Conservation (phyloP, 2,329 filamentous ascomycete species). For the Alternaria gaisen region DNA sequence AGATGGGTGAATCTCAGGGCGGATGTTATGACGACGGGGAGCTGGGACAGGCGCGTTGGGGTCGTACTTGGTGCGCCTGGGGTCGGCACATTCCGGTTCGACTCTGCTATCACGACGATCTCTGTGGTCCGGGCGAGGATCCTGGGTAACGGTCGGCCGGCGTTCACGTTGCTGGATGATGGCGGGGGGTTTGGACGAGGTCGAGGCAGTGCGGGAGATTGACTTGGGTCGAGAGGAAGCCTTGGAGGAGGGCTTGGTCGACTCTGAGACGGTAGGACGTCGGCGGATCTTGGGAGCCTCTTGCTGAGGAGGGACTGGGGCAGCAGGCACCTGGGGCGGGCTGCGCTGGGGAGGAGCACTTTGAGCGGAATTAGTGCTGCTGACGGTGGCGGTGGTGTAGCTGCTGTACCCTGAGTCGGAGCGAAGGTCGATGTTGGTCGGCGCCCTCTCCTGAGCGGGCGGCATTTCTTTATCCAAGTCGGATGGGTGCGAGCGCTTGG, state of each 20-base stretch:
- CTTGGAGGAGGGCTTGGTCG: slow-evolving; percentile 18
- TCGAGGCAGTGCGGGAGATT: slow-evolving; percentile 35
- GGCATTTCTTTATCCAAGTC: slow-evolving; percentile 46
- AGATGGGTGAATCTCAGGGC: slow-evolving; percentile 29
- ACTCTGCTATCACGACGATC: slow-evolving; percentile 22
- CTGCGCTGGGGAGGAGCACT: slow-evolving; percentile 46
- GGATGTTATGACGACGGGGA: slow-evolving; percentile 15
- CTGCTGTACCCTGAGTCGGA: slow-evolving; percentile 72
- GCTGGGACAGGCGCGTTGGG: slow-evolving; percentile 26
- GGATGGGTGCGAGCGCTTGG: slow-evolving; percentile 56
- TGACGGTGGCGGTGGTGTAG: slow-evolving; percentile 62
- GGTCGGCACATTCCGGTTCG: slow-evolving; percentile 45
- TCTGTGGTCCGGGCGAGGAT: slow-evolving; percentile 14
- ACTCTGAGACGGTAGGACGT: slow-evolving; percentile 26
- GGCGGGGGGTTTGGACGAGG: slow-evolving; percentile 31
- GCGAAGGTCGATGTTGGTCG: slow-evolving; percentile 56
- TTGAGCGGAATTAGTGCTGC: slow-evolving; percentile 62
- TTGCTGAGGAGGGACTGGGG: slow-evolving; percentile 27
- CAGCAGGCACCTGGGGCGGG: slow-evolving; percentile 33
- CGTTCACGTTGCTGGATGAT: slow-evolving; percentile 8
- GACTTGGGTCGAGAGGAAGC: slow-evolving; percentile 37
- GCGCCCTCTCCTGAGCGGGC: slow-evolving; percentile 32
- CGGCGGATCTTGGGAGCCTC: slow-evolving; percentile 29
- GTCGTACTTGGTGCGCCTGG: slow-evolving; percentile 42
- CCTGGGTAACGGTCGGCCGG: slow-evolving; percentile 13